A percentile compares a stretch with the other conserved stretches of the same genome.
phyloP scores from a whole-genome alignment of 768 basidiomycete species.

The Xanthoconium stramineum region DNA sequence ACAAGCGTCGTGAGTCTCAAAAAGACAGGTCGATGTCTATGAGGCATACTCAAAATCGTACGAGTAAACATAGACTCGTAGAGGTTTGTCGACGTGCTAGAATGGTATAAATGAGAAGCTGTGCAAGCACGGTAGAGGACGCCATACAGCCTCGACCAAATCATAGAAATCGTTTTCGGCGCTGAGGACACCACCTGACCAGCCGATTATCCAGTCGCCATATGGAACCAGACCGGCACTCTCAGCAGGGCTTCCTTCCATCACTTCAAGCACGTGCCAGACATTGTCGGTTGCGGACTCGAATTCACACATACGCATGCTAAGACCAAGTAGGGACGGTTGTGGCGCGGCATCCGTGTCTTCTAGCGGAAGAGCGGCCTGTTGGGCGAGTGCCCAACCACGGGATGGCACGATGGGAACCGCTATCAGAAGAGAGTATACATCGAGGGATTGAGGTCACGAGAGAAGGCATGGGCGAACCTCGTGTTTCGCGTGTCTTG shows the following conservation, averaged over 20 bases:
- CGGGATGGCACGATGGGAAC: constrained; percentile 84
- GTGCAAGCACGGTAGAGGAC: neutral
- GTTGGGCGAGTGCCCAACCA: constrained; percentile 63
- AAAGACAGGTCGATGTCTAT: neutral
- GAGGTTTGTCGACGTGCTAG: constrained; percentile 90
- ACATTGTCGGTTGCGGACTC: constrained; percentile 87
- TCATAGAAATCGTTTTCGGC: constrained; percentile 97
- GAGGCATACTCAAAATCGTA: constrained; percentile 88
- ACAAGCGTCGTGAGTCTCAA: constrained; percentile 10
- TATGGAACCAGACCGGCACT: constrained; percentile 95
- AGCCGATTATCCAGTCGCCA: constrained; percentile 76
- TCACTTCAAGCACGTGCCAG: constrained; percentile 97
- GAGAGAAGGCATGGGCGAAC: constrained; percentile 37
- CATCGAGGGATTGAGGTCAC: neutral
- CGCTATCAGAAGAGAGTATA: constrained; percentile 42
- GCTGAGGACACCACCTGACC: constrained; percentile 89
- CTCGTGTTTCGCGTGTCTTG: constrained; percentile 69
- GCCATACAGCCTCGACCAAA: constrained; percentile 81
- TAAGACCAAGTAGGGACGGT: constrained; percentile 91
- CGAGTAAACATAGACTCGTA: constrained; percentile 95
- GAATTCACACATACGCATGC: constrained; percentile 91
- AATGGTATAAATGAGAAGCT: constrained; percentile 7
- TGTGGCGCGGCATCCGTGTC: constrained; percentile 47
- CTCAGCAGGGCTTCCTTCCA: constrained; percentile 96
- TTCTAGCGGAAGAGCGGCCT: constrained; percentile 34